These are phyloP conservation scores for Diddensiella santjacobensis DNA, from an alignment of 805 yeast genomes.

Conservation along the genomic window DNA sequence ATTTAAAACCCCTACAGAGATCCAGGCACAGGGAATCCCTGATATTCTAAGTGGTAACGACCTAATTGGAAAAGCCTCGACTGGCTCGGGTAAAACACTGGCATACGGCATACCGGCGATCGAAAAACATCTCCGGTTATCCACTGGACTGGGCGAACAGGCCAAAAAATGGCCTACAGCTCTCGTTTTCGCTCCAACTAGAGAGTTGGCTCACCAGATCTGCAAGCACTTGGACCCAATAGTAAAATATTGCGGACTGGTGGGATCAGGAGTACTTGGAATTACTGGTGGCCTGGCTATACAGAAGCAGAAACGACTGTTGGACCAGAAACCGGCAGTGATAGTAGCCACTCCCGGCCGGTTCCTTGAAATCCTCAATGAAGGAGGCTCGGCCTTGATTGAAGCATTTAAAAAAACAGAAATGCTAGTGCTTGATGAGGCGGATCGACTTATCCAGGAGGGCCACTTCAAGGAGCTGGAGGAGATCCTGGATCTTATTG, in stretches of 20 bases:
- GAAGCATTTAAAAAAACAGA: slow-evolving; percentile 43
- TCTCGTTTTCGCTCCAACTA: slow-evolving; percentile 86
- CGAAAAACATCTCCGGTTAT: slow-evolving; percentile 49
- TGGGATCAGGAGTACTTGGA: slow-evolving; percentile 59
- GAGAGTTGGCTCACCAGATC: slow-evolving; percentile 95
- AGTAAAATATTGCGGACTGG: slow-evolving; percentile 45
- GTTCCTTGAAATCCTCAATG: slow-evolving; percentile 60
- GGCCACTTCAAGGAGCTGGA: slow-evolving; percentile 95
- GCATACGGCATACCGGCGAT: slow-evolving; percentile 93
- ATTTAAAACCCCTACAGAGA: slow-evolving; percentile 74
- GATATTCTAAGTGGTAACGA: slow-evolving; percentile 68
- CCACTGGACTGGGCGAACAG: slow-evolving; percentile 9
- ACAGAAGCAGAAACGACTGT: slow-evolving; percentile 83
- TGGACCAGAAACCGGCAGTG: slow-evolving; percentile 65
- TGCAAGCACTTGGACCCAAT: slow-evolving; percentile 61
- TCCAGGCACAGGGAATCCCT: slow-evolving; percentile 76
- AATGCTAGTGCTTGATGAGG: slow-evolving; percentile 81
- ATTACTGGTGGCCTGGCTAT: slow-evolving; percentile 94
- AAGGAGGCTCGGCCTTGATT: slow-evolving; percentile 33
- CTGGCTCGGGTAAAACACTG: slow-evolving; percentile 96
- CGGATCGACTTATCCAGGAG: slow-evolving; percentile 89
- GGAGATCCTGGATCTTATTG: slow-evolving; percentile 64
- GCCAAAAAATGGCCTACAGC: slow-evolving; percentile 53
- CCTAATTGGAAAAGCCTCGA: slow-evolving; percentile 91
- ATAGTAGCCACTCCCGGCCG: slow-evolving; percentile 96